phyloP scores from a whole-genome alignment of 2,329 filamentous ascomycete species.

The Alternaria sp. region DNA sequence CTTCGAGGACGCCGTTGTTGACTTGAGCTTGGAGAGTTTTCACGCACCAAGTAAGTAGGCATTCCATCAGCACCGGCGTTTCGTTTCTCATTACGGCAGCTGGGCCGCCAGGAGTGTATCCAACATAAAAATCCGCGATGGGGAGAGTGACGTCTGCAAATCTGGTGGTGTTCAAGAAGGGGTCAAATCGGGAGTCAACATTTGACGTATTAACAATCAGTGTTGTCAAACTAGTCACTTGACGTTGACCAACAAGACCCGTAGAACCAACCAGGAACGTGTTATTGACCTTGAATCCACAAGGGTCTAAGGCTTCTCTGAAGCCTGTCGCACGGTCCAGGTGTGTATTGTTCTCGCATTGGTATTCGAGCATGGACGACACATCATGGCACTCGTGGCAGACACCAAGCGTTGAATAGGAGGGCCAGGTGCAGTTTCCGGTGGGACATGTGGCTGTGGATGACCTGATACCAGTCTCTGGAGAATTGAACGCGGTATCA shows the following conservation, averaged over 20 bases:
- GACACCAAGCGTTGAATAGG: conserved; percentile 22
- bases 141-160: conserved; percentile 10
- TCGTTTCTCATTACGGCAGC: conserved; percentile 9
- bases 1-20: conserved; percentile 8
- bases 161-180: conserved; percentile 15
- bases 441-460: conserved; percentile 15
- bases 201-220: neutral
- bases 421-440: conserved; percentile 22
- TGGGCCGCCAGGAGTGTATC: conserved; percentile 15
- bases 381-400: conserved; percentile 25
- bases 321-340: neutral
- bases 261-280: conserved; percentile 9
- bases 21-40: conserved; percentile 11
- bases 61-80: conserved; percentile 21
- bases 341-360: conserved; percentile 8
- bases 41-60: conserved; percentile 23
- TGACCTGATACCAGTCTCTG: neutral
- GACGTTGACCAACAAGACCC: neutral
- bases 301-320: conserved; percentile 3
- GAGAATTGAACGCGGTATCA: neutral
- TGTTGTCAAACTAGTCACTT: neutral
- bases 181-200: neutral
- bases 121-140: conserved; percentile 24
- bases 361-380: conserved; percentile 8
- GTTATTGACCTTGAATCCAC: conserved; percentile 18